Evolutionary conservation across 768 basidiomycete species (phyloP), one percentile per base, ranked within the genome.

Genomic region (Tephrocybe sp.): DNA sequence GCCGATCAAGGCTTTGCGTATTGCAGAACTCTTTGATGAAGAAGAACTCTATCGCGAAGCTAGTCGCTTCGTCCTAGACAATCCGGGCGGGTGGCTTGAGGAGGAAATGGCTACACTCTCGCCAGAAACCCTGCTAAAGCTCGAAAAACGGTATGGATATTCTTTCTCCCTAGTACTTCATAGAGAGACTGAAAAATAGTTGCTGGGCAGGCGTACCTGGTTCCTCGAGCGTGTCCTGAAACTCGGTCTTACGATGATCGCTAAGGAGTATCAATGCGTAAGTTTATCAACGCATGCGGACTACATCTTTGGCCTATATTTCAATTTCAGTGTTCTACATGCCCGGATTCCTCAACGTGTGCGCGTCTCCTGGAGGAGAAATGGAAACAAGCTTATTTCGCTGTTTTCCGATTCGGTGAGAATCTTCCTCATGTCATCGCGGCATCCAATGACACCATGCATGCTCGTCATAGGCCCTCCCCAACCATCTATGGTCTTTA

Each of bases 211-310:
- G 32, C 81, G 95, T 51, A 95, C 86, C 48, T 97, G 94, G 94
- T 97, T 97, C 70, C 78, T 97, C 16, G 95, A 98, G 65, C 83
- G 95, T 16, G 88, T 98, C 13, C 75, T 97, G 55, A 97, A 97
- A 65, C 82, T 98, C 9, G 92, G 92, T 1, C 73, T 92, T 35
- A 88, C 89, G 0, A 81, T 86, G 55, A 78, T 96, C 19, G 82
- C 89, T n/a, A 94, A 95, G 65, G 94, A 97, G 61, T 97, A 97
- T 61, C 87, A 90, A 81, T 97, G 95, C 63, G 92, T 93, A 63
- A 57, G 83, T 71, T n/a, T n/a, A n/a, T n/a, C n/a, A n/a, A n/a
- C n/a, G 19, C 19, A 40, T n/a, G 17, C 19, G 23, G 23, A 42
- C 43, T 26, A 6, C 19, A 39, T 36, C 8, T 34, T 45, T 39